Percentiles rank a stretch among this genome's conserved stretches.
phyloP scores from a whole-genome alignment of 2,329 filamentous ascomycete species.

The Dactylonectria macrodidyma region DNA sequence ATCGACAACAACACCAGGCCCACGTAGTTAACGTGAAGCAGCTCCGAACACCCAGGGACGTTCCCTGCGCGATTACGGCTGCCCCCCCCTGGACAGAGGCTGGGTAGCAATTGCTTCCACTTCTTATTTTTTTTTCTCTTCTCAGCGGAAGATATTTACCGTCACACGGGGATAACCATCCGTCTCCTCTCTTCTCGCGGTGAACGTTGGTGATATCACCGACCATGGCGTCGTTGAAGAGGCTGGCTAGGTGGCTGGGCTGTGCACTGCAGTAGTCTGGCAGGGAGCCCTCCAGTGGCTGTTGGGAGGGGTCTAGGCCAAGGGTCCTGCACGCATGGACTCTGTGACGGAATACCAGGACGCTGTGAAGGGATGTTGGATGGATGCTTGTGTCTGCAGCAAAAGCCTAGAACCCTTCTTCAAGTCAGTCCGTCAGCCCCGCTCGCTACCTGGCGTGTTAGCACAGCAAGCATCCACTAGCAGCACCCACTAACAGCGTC shows the following conservation, averaged over 20 bases:
- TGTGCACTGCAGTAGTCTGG: slow-evolving; percentile 18
- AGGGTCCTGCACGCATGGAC: too few species aligned
- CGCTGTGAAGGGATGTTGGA: neutral
- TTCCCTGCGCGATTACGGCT: slow-evolving; percentile 3
- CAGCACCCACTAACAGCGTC: too few species aligned
- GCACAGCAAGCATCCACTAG: neutral
- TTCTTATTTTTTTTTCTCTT: too few species aligned
- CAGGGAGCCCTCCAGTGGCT: slow-evolving; percentile 6
- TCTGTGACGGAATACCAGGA: neutral
- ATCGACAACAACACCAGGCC: slow-evolving; percentile 26
- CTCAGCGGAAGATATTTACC: too few species aligned
- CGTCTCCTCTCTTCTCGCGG: neutral
- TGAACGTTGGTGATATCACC: neutral
- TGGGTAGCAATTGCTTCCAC: too few species aligned
- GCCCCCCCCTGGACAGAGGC: too few species aligned
- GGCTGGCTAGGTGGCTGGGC: slow-evolving; percentile 21
- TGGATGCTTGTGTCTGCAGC: neutral
- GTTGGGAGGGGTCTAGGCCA: slow-evolving; percentile 6
- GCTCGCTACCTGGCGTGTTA: neutral
- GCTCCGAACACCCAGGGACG: slow-evolving; percentile 7
- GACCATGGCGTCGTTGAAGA: neutral
- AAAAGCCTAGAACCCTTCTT: neutral
- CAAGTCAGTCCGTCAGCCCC: neutral
- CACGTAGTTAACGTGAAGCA: slow-evolving; percentile 26
- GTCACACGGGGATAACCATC: too few species aligned